Percentiles rank a stretch among this genome's conserved stretches.
Evolutionary conservation across 1,284 basidiomycete species (phyloP).

Genomic region (Entoloma clypeatum): DNA sequence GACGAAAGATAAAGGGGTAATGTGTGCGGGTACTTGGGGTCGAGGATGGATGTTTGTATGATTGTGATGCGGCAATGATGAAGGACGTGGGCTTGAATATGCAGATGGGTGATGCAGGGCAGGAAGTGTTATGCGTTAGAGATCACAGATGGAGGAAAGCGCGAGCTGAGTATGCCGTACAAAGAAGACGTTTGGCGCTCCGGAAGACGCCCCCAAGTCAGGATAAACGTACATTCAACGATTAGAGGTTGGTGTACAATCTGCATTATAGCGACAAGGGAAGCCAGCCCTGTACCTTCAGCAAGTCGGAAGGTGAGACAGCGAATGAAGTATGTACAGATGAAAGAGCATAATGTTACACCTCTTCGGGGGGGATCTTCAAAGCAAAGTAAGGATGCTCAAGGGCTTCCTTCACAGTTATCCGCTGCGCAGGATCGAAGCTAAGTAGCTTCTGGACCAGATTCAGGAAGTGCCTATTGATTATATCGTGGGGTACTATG

Average conservation of each 20-base stretch:
- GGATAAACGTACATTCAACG: not conserved
- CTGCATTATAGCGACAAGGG: not conserved
- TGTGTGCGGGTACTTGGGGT: not conserved
- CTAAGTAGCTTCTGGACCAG: conserved; percentile 84
- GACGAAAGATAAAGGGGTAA: not conserved
- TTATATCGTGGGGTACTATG: conserved; percentile 67
- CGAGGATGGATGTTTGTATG: not conserved
- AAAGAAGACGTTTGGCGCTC: not conserved
- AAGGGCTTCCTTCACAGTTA: conserved; percentile 84
- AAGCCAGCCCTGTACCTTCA: not conserved
- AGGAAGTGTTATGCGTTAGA: conserved; percentile 1
- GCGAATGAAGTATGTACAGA: conserved; percentile 11
- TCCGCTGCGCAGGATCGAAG: conserved; percentile 87
- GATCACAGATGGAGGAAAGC: not conserved
- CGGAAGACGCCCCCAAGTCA: not conserved
- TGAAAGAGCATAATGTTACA: conserved; percentile 41
- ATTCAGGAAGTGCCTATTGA: conserved; percentile 82
- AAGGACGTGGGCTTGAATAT: no score
- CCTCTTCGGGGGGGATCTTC: conserved; percentile 55
- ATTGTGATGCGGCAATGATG: no score
- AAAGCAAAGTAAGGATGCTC: conserved; percentile 81
- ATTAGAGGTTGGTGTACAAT: conserved; percentile 1
- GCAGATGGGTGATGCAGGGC: not conserved
- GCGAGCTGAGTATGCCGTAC: not conserved
- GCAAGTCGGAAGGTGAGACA: not conserved